These are phyloP conservation scores for Pleurotus citrinopileatus DNA, from an alignment of 768 basidiomycete genomes.

Conservation along the genomic window DNA sequence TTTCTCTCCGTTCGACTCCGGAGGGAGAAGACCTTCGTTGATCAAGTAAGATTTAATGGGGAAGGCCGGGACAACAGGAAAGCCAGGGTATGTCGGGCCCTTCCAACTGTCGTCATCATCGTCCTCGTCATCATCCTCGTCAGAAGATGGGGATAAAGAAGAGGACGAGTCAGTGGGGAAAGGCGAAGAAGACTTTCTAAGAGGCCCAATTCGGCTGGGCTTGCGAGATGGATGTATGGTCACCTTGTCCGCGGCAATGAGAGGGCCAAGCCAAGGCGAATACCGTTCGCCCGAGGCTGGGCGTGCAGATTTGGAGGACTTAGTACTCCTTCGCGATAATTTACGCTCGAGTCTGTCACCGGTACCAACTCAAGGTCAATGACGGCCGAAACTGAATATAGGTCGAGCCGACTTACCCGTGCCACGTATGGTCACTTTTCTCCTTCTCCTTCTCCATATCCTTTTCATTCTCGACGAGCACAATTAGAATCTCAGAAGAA, in stretches of 20 bases:
- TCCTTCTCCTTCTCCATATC: neutral
- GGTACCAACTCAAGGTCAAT: neutral
- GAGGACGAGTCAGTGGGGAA: constrained; percentile 1
- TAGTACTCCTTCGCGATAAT: constrained; percentile 3
- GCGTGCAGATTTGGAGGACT: constrained; percentile 1
- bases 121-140: constrained; percentile 2
- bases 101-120: constrained; percentile 6
- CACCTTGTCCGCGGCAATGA: constrained; percentile 5
- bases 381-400: neutral
- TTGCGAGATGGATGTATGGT: neutral
- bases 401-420: constrained; percentile 2
- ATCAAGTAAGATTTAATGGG: constrained; percentile 7
- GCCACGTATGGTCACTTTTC: constrained; percentile 11
- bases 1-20: neutral
- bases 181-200: neutral
- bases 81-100: neutral
- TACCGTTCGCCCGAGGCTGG: constrained; percentile 1
- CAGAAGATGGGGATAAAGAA: constrained; percentile 2
- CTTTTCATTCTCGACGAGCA: no score
- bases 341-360: constrained; percentile 4
- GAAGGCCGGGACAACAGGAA: constrained; percentile 1
- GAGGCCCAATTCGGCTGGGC: neutral
- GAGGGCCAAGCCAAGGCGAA: constrained; percentile 9
- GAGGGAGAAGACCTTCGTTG: constrained; percentile 8
- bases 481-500: constrained; percentile 10